These are phyloP conservation scores for Talaromyces sp. DNA, from an alignment of 2,329 filamentous ascomycete genomes.

Conservation along the genomic window DNA sequence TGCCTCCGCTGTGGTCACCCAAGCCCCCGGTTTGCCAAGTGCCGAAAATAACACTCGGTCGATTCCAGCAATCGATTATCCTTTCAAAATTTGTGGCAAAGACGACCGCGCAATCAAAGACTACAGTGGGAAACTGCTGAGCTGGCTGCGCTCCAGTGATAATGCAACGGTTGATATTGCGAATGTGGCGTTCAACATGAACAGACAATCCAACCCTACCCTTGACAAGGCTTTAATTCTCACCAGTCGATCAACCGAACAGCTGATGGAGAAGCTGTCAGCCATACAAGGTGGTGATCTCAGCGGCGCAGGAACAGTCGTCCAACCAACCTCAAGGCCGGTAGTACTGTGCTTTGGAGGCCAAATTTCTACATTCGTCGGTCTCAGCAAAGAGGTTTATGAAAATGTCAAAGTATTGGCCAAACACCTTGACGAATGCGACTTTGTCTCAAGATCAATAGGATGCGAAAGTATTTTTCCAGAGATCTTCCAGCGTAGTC, in stretches of 20 bases:
- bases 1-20: constrained; percentile 23
- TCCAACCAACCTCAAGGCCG: constrained; percentile 7
- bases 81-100: constrained; percentile 4
- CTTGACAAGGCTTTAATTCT: constrained; percentile 18
- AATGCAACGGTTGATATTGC: neutral
- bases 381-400: constrained; percentile 25
- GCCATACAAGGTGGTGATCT: neutral
- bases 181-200: constrained; percentile 6
- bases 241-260: constrained; percentile 18
- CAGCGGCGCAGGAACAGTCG: constrained; percentile 1
- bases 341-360: constrained; percentile 40
- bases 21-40: constrained; percentile 15
- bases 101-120: constrained; percentile 9
- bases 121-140: neutral
- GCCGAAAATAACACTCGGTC: neutral
- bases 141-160: constrained; percentile 1
- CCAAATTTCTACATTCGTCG: constrained; percentile 27
- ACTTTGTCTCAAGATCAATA: constrained; percentile 24
- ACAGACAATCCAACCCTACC: constrained; percentile 6
- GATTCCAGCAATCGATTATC: neutral
- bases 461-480: constrained; percentile 29
- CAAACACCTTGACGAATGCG: constrained; percentile 31
- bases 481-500: constrained; percentile 21
- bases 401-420: constrained; percentile 24
- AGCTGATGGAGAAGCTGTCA: constrained; percentile 17